phyloP scores from a whole-genome alignment of 2,329 filamentous ascomycete species.

The Cryphonectria radicalis region DNA sequence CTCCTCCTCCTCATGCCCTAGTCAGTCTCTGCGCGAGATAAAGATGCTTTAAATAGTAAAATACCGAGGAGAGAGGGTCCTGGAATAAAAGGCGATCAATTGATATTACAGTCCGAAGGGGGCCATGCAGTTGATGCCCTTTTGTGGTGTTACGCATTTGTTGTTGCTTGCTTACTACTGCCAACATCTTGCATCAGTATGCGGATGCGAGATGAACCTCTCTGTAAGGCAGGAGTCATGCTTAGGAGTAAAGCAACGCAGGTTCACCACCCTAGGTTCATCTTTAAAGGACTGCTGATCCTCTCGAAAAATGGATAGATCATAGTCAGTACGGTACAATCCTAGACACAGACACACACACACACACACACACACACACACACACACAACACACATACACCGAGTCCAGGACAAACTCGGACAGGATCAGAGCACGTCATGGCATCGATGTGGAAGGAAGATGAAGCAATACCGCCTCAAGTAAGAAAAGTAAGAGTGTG shows the following conservation, averaged over 20 bases:
- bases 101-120: not conserved
- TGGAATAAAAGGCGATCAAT: not conserved
- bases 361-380: not conserved
- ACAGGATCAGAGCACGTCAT: constrained; percentile 7
- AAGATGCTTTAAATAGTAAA: not conserved
- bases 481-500: not conserved
- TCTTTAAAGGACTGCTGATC: too few relatives aligned
- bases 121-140: not conserved
- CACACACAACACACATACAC: not conserved
- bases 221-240: too few relatives aligned
- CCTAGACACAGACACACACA: too few relatives aligned
- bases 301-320: too few relatives aligned
- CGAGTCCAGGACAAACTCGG: not conserved
- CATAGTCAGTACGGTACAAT: not conserved
- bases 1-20: not conserved
- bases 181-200: not conserved
- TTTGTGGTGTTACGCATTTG: not conserved
- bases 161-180: not conserved
- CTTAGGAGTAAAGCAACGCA: too few relatives aligned
- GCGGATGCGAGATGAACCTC: too few relatives aligned
- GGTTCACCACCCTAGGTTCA: too few relatives aligned
- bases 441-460: not conserved
- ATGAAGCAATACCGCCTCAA: not conserved
- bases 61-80: not conserved
- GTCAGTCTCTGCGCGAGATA: not conserved